Conservation (phyloP, 805 yeast species). For the Teunomyces aglyptinius region DNA sequence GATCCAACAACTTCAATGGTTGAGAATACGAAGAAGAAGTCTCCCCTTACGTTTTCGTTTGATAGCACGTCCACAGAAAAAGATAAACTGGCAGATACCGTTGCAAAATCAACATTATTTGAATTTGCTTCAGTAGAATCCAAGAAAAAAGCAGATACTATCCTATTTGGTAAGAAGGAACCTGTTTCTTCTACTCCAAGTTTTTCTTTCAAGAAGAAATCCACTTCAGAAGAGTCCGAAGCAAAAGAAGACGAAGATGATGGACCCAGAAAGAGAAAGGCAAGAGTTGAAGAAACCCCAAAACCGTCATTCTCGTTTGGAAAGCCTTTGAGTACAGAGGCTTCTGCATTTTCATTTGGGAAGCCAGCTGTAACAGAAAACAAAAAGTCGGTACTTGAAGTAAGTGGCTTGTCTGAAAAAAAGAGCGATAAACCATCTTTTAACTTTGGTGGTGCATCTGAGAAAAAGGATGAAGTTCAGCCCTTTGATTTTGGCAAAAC, state of each 20-base stretch:
- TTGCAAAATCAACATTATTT: not conserved
- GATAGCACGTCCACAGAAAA: constrained; percentile 9
- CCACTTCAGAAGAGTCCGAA: not conserved
- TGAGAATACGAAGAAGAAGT: constrained; percentile 2
- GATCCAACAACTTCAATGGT: constrained; percentile 1
- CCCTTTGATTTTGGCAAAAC: not conserved
- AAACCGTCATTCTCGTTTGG: constrained; percentile 19
- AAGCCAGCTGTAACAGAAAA: constrained; percentile 8
- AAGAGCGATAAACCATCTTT: constrained; percentile 3
- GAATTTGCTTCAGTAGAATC: not conserved
- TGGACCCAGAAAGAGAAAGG: not conserved
- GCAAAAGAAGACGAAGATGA: not conserved
- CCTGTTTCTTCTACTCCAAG: not conserved
- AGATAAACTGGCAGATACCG: not conserved
- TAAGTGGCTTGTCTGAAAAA: not conserved
- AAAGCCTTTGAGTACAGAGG: not conserved
- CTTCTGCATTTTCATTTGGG: constrained; percentile 16
- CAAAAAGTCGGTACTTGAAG: not conserved
- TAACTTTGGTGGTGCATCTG: constrained; percentile 6
- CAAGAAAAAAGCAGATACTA: not conserved
- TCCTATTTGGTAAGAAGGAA: not conserved
- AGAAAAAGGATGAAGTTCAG: not conserved
- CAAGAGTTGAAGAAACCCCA: not conserved
- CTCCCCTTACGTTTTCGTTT: constrained; percentile 13
- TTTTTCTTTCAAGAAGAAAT: not conserved